Base-by-base conservation (phyloP, 441 rosid genomes). In the Euphorbia schlechtendalii region DNA sequence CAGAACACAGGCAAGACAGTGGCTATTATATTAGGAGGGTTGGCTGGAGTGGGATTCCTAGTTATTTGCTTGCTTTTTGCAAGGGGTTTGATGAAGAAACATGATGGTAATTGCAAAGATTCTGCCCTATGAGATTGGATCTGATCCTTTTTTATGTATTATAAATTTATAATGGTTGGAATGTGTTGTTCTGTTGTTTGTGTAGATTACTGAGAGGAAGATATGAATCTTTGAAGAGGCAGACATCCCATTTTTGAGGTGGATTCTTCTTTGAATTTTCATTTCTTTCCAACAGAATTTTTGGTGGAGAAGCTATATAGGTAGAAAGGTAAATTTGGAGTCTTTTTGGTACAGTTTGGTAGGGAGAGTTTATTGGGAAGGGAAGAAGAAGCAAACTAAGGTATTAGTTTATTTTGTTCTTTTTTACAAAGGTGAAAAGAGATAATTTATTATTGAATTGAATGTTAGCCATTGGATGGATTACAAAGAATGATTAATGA, bases 11-110 rank as follows among this genome's bases (percentile, higher is more conserved):
- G 94, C 34, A 94, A 87, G 83, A 89, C 96, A 11, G 98, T 91
- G 82, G 99, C 99, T 75, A 89, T 94, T 66, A 87, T 94, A 77
- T 64, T 94, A 62, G 99, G 99, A 80, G 98, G 99, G 66, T 92
- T 88, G 53, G 97, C 90, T 69, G 96, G 86, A 56, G 88, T 94
- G 25, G 98, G 89, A 56, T 91, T 94, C 73, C 69, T 94, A 67
- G 86, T 91, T 49, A 94, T 91, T 63, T 85, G 86, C 69, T 76
- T 89, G 77, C 65, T 91, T 78, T 90, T 86, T 81, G 94, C 96
- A 24, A 87, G 90, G 73, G 73, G 67, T 69, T 72, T 87, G 81
- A 60, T 77, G 84, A 91, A 82, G 92, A 94, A 87, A 79, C 90
- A 62, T 69, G 99, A 94, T 25, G 96, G 97, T 94, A 82, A 32